Conservation (phyloP, 2,329 filamentous ascomycete genomes). For the Pyricularia grisea region DNA sequence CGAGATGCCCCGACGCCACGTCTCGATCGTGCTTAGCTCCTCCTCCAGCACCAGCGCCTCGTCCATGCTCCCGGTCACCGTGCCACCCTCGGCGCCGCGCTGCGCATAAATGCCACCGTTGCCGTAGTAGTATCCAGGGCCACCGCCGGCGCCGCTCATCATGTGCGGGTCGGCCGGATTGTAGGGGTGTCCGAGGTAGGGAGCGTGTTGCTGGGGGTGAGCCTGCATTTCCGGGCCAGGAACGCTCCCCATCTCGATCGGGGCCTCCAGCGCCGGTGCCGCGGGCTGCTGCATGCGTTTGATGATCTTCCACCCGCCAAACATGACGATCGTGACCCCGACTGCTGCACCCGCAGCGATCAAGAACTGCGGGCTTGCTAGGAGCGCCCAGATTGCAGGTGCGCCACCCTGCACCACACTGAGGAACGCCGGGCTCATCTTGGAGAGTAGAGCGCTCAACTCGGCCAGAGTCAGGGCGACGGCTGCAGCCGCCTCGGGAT, state of each 20-base stretch:
- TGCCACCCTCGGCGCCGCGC: constrained; percentile 1
- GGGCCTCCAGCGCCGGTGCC: constrained; percentile 10
- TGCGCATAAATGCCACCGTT: constrained; percentile 2
- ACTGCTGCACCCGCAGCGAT: constrained; percentile 84
- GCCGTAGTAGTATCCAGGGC: constrained; percentile 2
- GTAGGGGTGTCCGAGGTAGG: neutral
- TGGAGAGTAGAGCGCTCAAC: constrained; percentile 70
- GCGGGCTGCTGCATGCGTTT: constrained; percentile 59
- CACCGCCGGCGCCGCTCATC: neutral
- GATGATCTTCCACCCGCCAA: constrained; percentile 96
- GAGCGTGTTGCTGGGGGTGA: neutral
- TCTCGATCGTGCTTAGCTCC: constrained; percentile 48
- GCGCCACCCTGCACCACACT: constrained; percentile 68
- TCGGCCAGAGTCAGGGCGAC: constrained; percentile 90
- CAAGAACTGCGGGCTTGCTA: constrained; percentile 86
- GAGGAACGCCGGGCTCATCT: constrained; percentile 77
- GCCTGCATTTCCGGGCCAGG: neutral
- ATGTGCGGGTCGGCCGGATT: neutral
- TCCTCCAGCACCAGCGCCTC: constrained; percentile 50
- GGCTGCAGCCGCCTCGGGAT: constrained; percentile 82
- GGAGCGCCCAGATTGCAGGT: constrained; percentile 75
- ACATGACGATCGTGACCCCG: constrained; percentile 89
- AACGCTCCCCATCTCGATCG: constrained; percentile 1
- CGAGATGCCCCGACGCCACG: constrained; percentile 48
- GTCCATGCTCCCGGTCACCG: constrained; percentile 21